Percentiles rank a stretch among this genome's conserved stretches.
Conservation (phyloP, 306 rosid genomes). For the Prunus mira region DNA sequence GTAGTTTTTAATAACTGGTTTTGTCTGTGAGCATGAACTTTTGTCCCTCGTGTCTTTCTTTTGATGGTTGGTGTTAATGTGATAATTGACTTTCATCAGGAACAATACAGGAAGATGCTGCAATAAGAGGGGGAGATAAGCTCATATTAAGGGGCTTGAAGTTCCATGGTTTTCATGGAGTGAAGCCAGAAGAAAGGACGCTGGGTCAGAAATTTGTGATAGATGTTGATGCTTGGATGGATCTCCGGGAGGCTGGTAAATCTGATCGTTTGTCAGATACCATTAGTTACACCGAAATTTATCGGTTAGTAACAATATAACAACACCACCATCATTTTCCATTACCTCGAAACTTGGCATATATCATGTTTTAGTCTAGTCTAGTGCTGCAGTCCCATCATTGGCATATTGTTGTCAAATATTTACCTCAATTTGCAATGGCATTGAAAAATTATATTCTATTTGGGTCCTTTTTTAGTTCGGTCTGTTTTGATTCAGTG, state of each 20-base stretch:
- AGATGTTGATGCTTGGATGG: conserved; percentile 95
- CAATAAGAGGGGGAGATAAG: conserved; percentile 56
- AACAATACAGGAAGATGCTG: conserved; percentile 41
- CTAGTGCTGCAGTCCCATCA: neutral
- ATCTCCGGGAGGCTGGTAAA: conserved; percentile 67
- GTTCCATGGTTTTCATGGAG: conserved; percentile 90
- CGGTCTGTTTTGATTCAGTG: neutral
- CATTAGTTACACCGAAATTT: conserved; percentile 60
- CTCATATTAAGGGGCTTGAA: conserved; percentile 67
- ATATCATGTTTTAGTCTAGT: neutral
- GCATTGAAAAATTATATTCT: neutral
- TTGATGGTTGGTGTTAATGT: neutral
- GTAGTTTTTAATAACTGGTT: neutral
- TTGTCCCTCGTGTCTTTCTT: neutral
- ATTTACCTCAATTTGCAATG: neutral
- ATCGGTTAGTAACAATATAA: conserved; percentile 40
- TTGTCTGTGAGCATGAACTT: neutral
- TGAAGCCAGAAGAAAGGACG: conserved; percentile 53
- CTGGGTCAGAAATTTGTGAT: conserved; percentile 78
- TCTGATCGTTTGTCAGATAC: conserved; percentile 64
- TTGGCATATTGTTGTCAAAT: neutral
- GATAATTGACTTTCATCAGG: conserved; percentile 13
- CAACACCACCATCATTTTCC: neutral
- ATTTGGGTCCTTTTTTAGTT: neutral
- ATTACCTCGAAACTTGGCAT: neutral